Evolutionary conservation across 331 rosid species (phyloP).

Genomic region (Malus hybrid): DNA sequence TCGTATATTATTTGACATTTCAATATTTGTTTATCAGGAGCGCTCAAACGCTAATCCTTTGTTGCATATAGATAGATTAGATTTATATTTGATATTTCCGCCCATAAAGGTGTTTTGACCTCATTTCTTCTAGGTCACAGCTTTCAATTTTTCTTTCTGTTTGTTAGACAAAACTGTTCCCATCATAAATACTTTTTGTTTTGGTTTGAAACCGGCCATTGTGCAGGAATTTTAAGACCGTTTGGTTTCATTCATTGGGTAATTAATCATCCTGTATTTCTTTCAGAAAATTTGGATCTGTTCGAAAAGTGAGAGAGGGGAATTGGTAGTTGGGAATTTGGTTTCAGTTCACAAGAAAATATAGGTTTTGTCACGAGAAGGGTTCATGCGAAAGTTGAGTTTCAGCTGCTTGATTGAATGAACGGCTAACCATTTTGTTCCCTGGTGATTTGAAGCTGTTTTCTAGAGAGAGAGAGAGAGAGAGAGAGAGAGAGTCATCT

Average conservation of each 20-base stretch:
- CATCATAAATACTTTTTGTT: not conserved
- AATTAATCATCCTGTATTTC: not conserved
- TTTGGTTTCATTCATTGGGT: slow-evolving; percentile 1
- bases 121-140: not conserved
- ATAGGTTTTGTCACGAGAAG: slow-evolving; percentile 36
- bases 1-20: slow-evolving; percentile 2
- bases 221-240: not conserved
- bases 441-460: slow-evolving; percentile 2
- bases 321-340: slow-evolving; percentile 28
- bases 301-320: not conserved
- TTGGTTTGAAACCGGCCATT: slow-evolving; percentile 5
- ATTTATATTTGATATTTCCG: not conserved
- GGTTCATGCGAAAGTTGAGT: slow-evolving; percentile 25
- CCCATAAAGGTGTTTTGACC: not conserved
- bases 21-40: not conserved
- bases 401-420: slow-evolving; percentile 28
- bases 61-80: not conserved
- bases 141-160: slow-evolving; percentile 1
- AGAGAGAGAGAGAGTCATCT: slow-evolving; percentile 13
- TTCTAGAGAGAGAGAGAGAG: slow-evolving; percentile 11
- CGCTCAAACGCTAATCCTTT: not conserved
- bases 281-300: not conserved
- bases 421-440: not conserved
- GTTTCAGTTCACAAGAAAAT: slow-evolving; percentile 45
- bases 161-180: not conserved